Conservation (phyloP, 202 grass and related monocot species). For the Zizania palustris region DNA sequence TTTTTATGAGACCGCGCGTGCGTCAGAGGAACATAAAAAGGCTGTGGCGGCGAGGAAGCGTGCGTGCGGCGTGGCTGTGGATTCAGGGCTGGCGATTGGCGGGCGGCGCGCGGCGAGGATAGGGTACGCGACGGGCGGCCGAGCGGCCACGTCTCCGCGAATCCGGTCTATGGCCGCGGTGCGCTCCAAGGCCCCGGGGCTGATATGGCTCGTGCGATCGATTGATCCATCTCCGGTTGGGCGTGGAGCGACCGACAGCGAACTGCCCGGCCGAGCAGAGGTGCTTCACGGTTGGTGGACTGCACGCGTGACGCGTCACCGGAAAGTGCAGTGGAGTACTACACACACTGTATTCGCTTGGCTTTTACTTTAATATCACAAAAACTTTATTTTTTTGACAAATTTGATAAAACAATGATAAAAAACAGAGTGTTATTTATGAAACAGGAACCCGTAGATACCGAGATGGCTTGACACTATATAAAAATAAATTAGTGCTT, state of each 20-base stretch:
- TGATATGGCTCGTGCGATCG: constrained; percentile 11
- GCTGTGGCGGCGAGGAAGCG: background rate
- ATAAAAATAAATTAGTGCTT: no score
- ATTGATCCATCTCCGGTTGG: no score
- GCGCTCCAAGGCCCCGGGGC: background rate
- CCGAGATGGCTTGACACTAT: no score
- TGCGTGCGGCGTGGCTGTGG: constrained; percentile 37
- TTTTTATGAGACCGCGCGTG: constrained; percentile 35
- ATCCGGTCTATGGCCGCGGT: constrained; percentile 38
- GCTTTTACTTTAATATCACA: no score
- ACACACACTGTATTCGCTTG: no score
- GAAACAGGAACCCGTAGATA: no score
- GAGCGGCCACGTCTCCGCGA: constrained; percentile 55
- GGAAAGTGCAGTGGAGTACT: background rate
- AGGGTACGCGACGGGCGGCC: constrained; percentile 64
- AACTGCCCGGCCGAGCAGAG: background rate
- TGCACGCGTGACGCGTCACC: constrained; percentile 38
- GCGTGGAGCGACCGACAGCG: background rate
- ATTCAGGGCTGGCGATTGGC: constrained; percentile 43
- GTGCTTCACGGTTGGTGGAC: constrained; percentile 8
- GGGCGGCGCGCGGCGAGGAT: constrained; percentile 54
- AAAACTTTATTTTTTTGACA: no score
- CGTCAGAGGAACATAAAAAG: background rate
- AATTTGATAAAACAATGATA: no score
- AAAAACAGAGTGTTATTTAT: no score